A percentile compares a stretch with the other conserved stretches of the same genome.
These are phyloP conservation scores for Amaranthus tricolor DNA, from an alignment of 179 eudicot species.

Conservation along the genomic window DNA sequence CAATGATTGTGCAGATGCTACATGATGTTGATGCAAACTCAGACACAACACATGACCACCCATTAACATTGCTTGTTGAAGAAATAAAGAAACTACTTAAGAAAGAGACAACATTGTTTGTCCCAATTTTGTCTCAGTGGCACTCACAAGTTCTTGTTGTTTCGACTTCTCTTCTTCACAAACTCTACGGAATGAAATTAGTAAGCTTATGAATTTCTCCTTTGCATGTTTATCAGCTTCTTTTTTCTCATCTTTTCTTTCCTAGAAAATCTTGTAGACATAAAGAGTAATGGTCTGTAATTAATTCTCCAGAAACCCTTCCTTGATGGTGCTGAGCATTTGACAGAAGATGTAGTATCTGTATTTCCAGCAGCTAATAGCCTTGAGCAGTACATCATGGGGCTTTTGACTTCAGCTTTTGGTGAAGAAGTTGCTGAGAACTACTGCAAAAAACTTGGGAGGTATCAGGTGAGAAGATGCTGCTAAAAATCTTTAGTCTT, in stretches of 20 bases:
- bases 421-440: conserved; percentile 75
- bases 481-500: conserved; percentile 12
- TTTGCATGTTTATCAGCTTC: neutral
- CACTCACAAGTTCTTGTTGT: conserved; percentile 70
- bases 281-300: conserved; percentile 10
- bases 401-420: conserved; percentile 60
- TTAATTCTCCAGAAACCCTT: conserved; percentile 80
- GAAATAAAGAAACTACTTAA: conserved; percentile 70
- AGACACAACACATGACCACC: conserved; percentile 77
- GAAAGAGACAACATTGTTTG: conserved; percentile 66
- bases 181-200: conserved; percentile 88
- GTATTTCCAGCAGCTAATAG: conserved; percentile 97
- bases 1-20: conserved; percentile 50
- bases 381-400: conserved; percentile 73
- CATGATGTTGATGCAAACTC: conserved; percentile 70
- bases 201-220: conserved; percentile 41
- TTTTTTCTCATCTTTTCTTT: neutral
- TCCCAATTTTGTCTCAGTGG: conserved; percentile 81
- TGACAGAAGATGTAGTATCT: conserved; percentile 92
- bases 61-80: conserved; percentile 83
- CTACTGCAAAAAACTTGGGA: conserved; percentile 63
- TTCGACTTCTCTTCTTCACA: conserved; percentile 91
- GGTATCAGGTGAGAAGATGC: conserved; percentile 66
- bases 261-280: neutral
- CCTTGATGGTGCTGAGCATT: conserved; percentile 79